phyloP scores from a whole-genome alignment of 2,329 filamentous ascomycete species.

The Colletotrichum sp. region DNA sequence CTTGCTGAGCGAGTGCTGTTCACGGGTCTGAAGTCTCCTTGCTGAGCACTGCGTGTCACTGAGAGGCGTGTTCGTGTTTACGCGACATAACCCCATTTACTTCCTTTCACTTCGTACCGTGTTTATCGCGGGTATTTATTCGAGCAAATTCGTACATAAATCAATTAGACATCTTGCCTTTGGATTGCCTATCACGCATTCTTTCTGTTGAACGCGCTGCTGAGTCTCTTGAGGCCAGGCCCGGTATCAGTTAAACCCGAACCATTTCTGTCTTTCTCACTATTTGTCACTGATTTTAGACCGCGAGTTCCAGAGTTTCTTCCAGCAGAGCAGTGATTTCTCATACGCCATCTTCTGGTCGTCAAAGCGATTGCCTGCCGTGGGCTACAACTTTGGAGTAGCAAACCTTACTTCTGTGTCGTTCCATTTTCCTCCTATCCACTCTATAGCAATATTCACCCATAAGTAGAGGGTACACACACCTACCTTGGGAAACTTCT shows the following conservation, averaged over 20 bases:
- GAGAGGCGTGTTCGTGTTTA: background rate
- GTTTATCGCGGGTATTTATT: background rate
- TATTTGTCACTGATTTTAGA: background rate
- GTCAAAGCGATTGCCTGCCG: background rate
- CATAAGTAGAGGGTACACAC: accelerated
- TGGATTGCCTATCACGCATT: background rate
- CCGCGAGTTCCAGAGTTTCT: background rate
- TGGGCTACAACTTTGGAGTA: background rate
- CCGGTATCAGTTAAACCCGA: background rate
- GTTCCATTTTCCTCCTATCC: background rate
- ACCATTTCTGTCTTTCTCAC: background rate
- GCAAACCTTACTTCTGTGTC: background rate
- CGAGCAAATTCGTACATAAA: background rate
- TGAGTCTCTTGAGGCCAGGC: background rate
- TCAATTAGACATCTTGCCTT: background rate
- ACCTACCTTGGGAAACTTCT: background rate
- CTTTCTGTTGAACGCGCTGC: background rate
- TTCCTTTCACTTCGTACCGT: background rate
- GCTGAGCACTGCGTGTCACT: background rate
- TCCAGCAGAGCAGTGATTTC: background rate
- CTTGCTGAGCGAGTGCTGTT: background rate
- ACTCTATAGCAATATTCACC: background rate
- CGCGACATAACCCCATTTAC: background rate
- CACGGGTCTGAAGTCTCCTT: background rate
- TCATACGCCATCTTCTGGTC: background rate